Base-by-base conservation (phyloP, 495 filamentous ascomycete species). In the Neurospora sp. region DNA sequence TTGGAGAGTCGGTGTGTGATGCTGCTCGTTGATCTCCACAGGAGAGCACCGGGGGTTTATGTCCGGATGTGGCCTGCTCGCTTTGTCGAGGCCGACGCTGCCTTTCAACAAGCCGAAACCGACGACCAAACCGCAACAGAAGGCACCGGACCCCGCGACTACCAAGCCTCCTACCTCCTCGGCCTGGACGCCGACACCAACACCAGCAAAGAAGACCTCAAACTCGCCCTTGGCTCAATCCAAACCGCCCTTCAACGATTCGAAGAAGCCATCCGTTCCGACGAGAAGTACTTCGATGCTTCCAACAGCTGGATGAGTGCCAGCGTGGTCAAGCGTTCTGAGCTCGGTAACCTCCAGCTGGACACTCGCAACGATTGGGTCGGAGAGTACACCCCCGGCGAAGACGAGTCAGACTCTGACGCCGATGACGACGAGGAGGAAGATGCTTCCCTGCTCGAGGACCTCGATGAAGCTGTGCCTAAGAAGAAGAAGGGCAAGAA, bases 31-130 rank as follows among this genome's bases (percentile, higher is more conserved):
- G 88, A 88, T 74, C 75, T 90, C 41, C 77, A 84, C 70, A 82
- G 82, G 38, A 81, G 81, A 14, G 76, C 84, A 20, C 83, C 86
- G 12, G 76, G 79, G 2, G 70, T 89, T 35, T 76, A 86, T 66
- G 84, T 83, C 14, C 82, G 87, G 39, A 86, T 89, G 31, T 90
- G 89, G 89, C 89, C 89, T 12, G 85, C 81, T 35, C 79, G 88
- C 14, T 90, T 90, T 69, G 79, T 84, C 44, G 77, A 78, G 6
- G 54, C 73, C 10, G 73, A 11, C 14, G 42, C 39, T 16, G 72
- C 62, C 37, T n/a, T 31, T 44, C 23, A 54, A 54, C 46, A 54
- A 54, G 20, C 44, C 16, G 39, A 16, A 39, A 14, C 46, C 31
- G 66, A 71, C 35, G 69, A 70, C 1, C 20, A 27, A 2, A 27